These are phyloP conservation scores for Trypanosomatidae sp. DNA, from an alignment of 208 protist species.

Conservation along the genomic window DNA sequence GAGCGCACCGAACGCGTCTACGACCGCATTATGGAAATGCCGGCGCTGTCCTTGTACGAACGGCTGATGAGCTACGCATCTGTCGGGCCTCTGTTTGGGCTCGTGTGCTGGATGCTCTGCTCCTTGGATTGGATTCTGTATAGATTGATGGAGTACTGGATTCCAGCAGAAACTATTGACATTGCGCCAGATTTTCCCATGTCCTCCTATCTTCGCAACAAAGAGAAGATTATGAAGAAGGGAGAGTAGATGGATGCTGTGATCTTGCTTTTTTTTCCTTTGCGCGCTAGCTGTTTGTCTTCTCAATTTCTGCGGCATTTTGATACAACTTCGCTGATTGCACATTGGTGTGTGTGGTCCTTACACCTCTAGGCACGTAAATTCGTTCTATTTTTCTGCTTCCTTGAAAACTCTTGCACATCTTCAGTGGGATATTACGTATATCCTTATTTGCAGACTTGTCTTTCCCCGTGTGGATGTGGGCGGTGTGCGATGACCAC, in stretches of 20 bases:
- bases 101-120: conserved; percentile 90
- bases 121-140: conserved; percentile 84
- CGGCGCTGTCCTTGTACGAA: conserved; percentile 72
- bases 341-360: background rate
- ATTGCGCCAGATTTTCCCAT: conserved; percentile 93
- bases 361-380: background rate
- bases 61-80: conserved; percentile 85
- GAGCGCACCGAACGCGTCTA: conserved; percentile 95
- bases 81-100: conserved; percentile 86
- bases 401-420: background rate
- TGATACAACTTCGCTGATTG: background rate
- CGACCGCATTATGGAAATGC: conserved; percentile 70
- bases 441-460: background rate
- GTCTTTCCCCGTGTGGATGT: background rate
- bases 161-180: conserved; percentile 85
- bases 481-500: background rate
- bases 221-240: conserved; percentile 71
- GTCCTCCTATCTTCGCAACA: conserved; percentile 67
- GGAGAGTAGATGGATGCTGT: background rate
- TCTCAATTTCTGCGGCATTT: background rate
- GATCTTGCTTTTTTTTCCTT: conserved; percentile 13
- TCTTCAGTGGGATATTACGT: background rate
- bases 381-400: background rate
- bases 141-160: conserved; percentile 76
- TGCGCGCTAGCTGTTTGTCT: background rate